Base-by-base conservation (phyloP, 768 basidiomycete species). In the Macrocybe gigantea region DNA sequence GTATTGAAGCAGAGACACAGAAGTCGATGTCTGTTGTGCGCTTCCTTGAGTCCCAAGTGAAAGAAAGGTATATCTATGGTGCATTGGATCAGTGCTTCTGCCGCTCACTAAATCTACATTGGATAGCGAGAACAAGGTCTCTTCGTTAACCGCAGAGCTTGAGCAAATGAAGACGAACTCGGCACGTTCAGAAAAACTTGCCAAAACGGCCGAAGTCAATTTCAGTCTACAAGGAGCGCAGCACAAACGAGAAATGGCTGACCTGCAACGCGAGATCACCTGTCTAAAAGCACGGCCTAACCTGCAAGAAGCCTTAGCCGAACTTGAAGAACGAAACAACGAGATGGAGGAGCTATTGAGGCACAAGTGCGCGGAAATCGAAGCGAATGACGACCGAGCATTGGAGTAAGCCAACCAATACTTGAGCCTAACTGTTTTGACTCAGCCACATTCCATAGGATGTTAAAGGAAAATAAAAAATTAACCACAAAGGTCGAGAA, bases 401-500 rank as follows among this genome's bases (percentile, higher is more conserved):
- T 78, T 91, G 50, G 85, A 84, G 88, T 91, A 65, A 55, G 84
- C 72, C 48, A 43, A 36, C 42, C 44, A 42, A 55, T 29, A 45
- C 38, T 33, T 41, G 37, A 39, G 38, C 47, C 7, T 11, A 34
- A 48, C 41, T 46, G 41, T 22, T 53, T 45, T 52, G 48, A 11
- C 53, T 12, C 54, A 33, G 33, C 33, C 11, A n/a, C 39, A 31
- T 34, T 33, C 32, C 45, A 14, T 55, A 91, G 88, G 55, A 78
- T 87, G 61, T 61, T 87, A 52, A 90, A 88, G 63, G 82, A 84
- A 53, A 89, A 87, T 67, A 90, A 88, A 70, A 88, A 85, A 55
- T 70, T 91, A 22, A 68, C 68, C 2, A 68, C 66, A 48, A 89
- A 84, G 63, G 79, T 88, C 35, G 88, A 90, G 48, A 70, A 76